These are phyloP conservation scores for Chrysanthemum lavandulifolium DNA, from an alignment of 129 eudicot genomes.

Conservation along the genomic window DNA sequence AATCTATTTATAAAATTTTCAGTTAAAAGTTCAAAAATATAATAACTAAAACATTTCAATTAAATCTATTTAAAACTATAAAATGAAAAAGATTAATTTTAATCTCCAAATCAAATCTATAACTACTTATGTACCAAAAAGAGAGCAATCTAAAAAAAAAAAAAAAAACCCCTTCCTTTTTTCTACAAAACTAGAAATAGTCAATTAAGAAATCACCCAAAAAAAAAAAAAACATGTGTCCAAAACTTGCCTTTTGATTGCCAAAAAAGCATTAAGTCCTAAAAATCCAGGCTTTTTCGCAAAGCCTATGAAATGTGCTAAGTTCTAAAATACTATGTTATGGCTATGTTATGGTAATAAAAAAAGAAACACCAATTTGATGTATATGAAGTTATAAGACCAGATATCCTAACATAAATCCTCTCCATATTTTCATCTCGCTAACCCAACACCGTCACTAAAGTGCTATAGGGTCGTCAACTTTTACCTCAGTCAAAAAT, in stretches of 20 bases:
- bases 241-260: background rate
- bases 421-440: constrained; percentile 33
- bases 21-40: no score
- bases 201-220: no score
- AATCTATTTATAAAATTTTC: no score
- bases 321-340: constrained; percentile 14
- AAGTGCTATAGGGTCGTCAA: constrained; percentile 29
- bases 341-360: background rate
- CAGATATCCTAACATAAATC: constrained; percentile 29
- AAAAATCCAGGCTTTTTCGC: constrained; percentile 10
- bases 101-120: no score
- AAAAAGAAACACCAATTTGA: constrained; percentile 28
- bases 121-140: no score
- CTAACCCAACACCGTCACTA: constrained; percentile 27
- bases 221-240: background rate
- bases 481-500: constrained; percentile 34
- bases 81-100: no score
- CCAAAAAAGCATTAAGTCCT: constrained; percentile 1
- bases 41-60: no score
- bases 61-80: no score
- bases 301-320: constrained; percentile 5
- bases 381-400: constrained; percentile 38
- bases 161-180: no score
- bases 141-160: no score
- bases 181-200: no score